Evolutionary conservation across 1,284 basidiomycete genomes (phyloP).

Genomic region (Microbotryum scabiosae): DNA sequence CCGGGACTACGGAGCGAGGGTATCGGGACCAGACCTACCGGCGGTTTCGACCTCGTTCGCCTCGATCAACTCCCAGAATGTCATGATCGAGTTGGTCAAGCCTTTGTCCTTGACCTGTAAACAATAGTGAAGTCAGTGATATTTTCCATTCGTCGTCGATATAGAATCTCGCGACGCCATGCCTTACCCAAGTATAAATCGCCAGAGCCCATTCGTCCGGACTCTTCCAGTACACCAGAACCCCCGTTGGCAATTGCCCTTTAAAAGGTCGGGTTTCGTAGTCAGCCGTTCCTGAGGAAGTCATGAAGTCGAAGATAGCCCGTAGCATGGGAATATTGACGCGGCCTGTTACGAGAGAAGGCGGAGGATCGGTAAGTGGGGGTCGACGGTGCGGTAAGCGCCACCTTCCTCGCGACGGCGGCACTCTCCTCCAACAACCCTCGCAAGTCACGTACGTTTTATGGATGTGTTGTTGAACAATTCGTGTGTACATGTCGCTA

Average conservation of each 20-base stretch:
- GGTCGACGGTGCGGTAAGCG: too few species aligned
- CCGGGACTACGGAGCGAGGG: background rate
- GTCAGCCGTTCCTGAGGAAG: slow-evolving; percentile 35
- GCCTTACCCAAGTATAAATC: slow-evolving; percentile 48
- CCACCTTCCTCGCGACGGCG: too few species aligned
- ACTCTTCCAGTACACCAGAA: slow-evolving; percentile 47
- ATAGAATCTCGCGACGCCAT: too few species aligned
- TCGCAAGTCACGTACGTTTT: slow-evolving; percentile 33
- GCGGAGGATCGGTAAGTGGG: background rate
- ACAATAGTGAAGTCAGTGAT: too few species aligned
- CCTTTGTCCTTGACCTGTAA: slow-evolving; percentile 46
- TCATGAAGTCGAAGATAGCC: slow-evolving; percentile 4
- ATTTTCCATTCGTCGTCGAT: too few species aligned
- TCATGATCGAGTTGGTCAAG: slow-evolving; percentile 47
- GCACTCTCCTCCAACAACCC: too few species aligned
- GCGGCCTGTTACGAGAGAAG: background rate
- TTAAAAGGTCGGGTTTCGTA: slow-evolving; percentile 34
- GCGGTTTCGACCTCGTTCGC: slow-evolving; percentile 43
- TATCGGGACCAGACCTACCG: slow-evolving; percentile 25
- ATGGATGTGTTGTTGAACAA: slow-evolving; percentile 40
- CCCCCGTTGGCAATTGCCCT: slow-evolving; percentile 28
- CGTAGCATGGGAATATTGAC: slow-evolving; percentile 9
- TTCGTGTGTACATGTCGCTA: slow-evolving; percentile 33
- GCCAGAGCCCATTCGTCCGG: slow-evolving; percentile 48
- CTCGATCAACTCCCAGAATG: slow-evolving; percentile 48